A percentile compares a stretch with the other conserved stretches of the same genome.
Evolutionary conservation across 179 eudicot species (phyloP).

Genomic region (Spinacia oleracea): DNA sequence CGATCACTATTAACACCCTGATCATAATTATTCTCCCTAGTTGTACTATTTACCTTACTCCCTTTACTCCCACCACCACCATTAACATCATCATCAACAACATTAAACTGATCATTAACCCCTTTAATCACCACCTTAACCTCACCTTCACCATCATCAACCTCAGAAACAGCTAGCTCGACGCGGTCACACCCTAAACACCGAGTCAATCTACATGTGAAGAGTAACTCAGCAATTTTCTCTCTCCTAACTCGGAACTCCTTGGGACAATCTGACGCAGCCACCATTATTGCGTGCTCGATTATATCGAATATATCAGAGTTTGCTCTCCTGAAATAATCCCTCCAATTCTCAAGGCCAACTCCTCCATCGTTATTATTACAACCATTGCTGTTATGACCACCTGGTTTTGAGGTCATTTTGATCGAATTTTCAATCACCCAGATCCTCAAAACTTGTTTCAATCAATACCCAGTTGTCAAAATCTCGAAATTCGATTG

Average conservation of each 20-base stretch:
- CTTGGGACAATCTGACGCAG: constrained; percentile 77
- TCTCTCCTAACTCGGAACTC: constrained; percentile 63
- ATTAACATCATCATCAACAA: constrained; percentile 30
- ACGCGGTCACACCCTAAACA: constrained; percentile 67
- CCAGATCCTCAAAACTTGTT: constrained; percentile 30
- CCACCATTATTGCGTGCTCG: constrained; percentile 71
- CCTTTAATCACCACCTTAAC: constrained; percentile 31
- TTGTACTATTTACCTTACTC: constrained; percentile 22
- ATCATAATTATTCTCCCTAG: constrained; percentile 14
- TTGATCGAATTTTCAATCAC: constrained; percentile 26
- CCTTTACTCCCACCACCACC: constrained; percentile 39
- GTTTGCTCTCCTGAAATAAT: constrained; percentile 56
- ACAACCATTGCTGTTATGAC: neutral
- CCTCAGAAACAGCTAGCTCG: constrained; percentile 49
- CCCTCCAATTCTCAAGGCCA: constrained; percentile 69
- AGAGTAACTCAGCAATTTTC: constrained; percentile 68
- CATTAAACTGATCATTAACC: neutral
- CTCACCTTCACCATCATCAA: constrained; percentile 23
- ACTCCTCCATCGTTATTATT: neutral
- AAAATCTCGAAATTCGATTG: constrained; percentile 26
- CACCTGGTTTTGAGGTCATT: constrained; percentile 37
- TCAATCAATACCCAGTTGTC: constrained; percentile 41
- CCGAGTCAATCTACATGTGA: constrained; percentile 49
- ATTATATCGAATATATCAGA: constrained; percentile 78
- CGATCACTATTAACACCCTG: constrained; percentile 9